Base-by-base conservation (phyloP, 495 filamentous ascomycete genomes). In the Acidiella bohemica region DNA sequence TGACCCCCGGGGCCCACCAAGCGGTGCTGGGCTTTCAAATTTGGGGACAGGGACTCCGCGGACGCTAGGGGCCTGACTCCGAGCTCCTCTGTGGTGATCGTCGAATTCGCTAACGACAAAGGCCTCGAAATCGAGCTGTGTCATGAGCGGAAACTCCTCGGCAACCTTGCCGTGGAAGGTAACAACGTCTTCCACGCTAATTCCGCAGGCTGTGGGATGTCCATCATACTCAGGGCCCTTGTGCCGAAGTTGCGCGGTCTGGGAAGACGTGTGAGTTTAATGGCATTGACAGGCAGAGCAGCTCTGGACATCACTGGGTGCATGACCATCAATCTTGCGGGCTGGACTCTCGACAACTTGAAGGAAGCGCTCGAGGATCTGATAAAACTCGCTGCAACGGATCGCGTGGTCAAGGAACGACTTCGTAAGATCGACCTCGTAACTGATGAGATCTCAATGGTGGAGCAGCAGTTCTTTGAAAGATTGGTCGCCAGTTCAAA, bases 181-280 rank as follows among this genome's bases (percentile, higher is more conserved):
- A n/a, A n/a, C n/a, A 77, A 79, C 32, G 66, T 76, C 2, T 79
- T 77, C 51, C 73, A 68, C 46, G 76, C 73, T 0, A 73, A 73
- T 5, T 69, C 71, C 0, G 73, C 73, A 4, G 73, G 73, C 3
- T 70, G 60, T 34, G 73, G 75, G n/a, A 77, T 77, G 46, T 72
- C 70, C 0, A 70, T 65, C 0, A 68, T 73, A 0, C 44, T 79
- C 1, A 65, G 65, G 39, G 59, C 56, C 8, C 66, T 73, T 34
- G 57, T 57, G 4, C 50, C 39, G 13, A 51, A 55, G 1, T 56
- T 73, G 1, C 41, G 41, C 21, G 50, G 38, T 0, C 43, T 33
- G 50, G 60, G 57, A 0, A 55, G 50, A 21, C 44, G n/a, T 0
- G 70, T 76, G 10, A 37, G 59, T 13, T 67, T 76, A 27, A 39